These are phyloP conservation scores for Macrolepiota fuliginosa DNA, from an alignment of 768 basidiomycete species.

Conservation along the genomic window DNA sequence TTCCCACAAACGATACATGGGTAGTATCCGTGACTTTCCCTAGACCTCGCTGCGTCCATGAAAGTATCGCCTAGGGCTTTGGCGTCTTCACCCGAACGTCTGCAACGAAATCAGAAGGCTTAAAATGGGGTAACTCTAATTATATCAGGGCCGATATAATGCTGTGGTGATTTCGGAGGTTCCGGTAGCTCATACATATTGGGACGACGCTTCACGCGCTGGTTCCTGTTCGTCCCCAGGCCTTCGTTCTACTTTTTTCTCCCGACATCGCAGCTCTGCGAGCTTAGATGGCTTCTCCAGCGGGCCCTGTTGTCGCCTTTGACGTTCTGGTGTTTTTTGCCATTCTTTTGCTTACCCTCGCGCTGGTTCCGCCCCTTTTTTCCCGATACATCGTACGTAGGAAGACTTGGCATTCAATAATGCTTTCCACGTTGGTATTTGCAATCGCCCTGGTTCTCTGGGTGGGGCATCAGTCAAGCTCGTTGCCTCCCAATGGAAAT, in stretches of 20 bases:
- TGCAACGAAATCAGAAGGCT: no score
- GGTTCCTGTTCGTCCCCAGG: background rate
- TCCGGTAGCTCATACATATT: constrained; percentile 1
- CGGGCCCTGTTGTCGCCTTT: background rate
- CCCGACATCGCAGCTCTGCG: background rate
- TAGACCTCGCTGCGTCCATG: no score
- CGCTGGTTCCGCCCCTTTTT: constrained; percentile 7
- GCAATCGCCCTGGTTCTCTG: background rate
- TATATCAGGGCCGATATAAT: background rate
- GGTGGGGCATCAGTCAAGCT: background rate
- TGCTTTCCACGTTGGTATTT: constrained; percentile 3
- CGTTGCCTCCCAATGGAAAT: background rate
- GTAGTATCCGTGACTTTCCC: no score
- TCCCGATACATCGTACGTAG: constrained; percentile 6
- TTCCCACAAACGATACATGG: no score
- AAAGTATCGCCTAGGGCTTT: no score
- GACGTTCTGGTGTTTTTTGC: constrained; percentile 9
- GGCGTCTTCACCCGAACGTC: no score
- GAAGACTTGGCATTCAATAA: constrained; percentile 11
- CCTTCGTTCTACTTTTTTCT: background rate
- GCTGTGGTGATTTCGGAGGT: constrained; percentile 1
- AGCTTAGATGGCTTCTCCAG: background rate
- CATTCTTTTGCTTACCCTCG: constrained; percentile 3
- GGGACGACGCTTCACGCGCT: background rate
- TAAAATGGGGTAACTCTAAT: background rate